phyloP scores from a whole-genome alignment of 73 alveolate species.

The Blepharisma stoltei region DNA sequence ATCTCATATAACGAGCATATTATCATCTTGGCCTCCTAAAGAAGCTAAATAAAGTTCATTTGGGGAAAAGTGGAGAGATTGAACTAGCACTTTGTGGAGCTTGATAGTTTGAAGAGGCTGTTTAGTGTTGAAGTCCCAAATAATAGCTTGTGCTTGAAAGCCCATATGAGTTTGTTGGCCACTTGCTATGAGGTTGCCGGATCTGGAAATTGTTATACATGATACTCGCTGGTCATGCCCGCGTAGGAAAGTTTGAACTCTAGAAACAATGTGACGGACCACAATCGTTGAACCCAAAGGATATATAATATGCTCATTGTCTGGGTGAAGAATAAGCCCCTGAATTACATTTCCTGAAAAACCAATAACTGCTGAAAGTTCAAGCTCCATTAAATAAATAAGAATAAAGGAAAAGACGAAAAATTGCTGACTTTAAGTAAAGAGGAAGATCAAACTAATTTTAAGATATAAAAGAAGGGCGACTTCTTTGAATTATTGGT shows the following conservation, averaged over 20 bases:
- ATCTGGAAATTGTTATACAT: slow-evolving; percentile 69
- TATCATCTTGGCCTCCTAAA: slow-evolving; percentile 94
- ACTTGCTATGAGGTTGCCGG: slow-evolving; percentile 83
- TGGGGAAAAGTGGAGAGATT: slow-evolving; percentile 73
- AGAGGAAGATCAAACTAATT: too few species aligned
- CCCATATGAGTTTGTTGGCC: slow-evolving; percentile 89
- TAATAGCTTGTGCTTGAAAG: slow-evolving; percentile 87
- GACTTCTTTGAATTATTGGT: too few species aligned
- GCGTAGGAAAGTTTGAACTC: slow-evolving; percentile 51
- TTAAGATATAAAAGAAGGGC: too few species aligned
- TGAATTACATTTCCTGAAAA: slow-evolving; percentile 80
- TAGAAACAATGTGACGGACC: slow-evolving; percentile 81
- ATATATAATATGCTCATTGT: slow-evolving; percentile 91
- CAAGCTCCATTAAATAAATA: slow-evolving; percentile 33
- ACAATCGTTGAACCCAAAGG: slow-evolving; percentile 94
- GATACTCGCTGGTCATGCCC: slow-evolving; percentile 90
- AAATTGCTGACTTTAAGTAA: too few species aligned
- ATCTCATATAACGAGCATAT: slow-evolving; percentile 83
- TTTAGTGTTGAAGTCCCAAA: slow-evolving; percentile 94
- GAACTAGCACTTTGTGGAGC: slow-evolving; percentile 74
- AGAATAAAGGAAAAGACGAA: too few species aligned
- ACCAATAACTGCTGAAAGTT: slow-evolving; percentile 69
- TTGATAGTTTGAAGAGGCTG: slow-evolving; percentile 81
- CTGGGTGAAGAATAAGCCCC: slow-evolving; percentile 95
- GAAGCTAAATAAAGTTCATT: slow-evolving; percentile 92